Percentiles rank a stretch among this genome's conserved stretches.
These are phyloP conservation scores for Neurospora sp. DNA, from an alignment of 495 filamentous ascomycete species.

Conservation along the genomic window DNA sequence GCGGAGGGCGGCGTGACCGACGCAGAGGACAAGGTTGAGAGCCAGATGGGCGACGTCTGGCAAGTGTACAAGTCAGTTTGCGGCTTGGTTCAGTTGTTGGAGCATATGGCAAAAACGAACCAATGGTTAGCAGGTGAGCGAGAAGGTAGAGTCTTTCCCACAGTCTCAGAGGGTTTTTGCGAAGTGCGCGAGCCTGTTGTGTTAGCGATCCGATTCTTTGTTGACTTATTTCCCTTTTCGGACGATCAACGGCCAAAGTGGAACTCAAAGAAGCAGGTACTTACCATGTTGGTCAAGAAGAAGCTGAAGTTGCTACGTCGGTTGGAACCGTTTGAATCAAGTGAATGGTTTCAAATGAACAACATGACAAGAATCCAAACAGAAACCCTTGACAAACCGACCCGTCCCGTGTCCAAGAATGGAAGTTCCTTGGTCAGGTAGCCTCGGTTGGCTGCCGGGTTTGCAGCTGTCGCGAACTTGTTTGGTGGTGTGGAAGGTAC, in stretches of 20 bases:
- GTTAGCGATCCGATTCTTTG: neutral
- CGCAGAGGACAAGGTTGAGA: slow-evolving; percentile 12
- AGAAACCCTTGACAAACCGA: neutral
- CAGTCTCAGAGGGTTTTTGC: neutral
- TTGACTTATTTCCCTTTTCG: neutral
- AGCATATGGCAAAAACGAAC: neutral
- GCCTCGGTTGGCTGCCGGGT: neutral
- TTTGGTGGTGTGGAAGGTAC: neutral
- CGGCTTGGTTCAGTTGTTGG: neutral
- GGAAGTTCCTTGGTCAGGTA: neutral
- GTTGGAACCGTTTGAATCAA: neutral
- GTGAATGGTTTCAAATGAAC: neutral
- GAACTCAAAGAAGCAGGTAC: neutral
- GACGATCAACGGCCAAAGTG: neutral
- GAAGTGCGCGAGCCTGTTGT: neutral
- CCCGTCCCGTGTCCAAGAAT: neutral
- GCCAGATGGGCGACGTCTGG: slow-evolving; percentile 7
- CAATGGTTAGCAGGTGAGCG: neutral
- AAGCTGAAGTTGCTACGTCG: neutral
- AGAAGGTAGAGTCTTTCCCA: neutral
- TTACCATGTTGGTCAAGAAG: neutral
- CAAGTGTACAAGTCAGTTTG: neutral
- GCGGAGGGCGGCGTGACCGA: slow-evolving; percentile 8
- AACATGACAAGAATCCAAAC: neutral
- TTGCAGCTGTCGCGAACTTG: neutral